phyloP scores from a whole-genome alignment of 805 yeast species.

The Metschnikowia borealis region DNA sequence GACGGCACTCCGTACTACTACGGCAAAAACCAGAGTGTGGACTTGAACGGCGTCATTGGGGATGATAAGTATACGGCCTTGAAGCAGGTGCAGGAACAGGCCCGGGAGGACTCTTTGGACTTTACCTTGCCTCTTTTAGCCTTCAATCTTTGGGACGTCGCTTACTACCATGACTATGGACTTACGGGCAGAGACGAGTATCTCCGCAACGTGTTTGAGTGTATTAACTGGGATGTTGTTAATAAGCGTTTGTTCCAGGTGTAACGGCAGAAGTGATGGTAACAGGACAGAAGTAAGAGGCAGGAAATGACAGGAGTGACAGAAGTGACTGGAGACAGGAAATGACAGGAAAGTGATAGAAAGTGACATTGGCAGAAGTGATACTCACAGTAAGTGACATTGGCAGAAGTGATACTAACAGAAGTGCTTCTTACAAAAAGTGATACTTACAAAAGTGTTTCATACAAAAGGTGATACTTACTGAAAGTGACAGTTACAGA shows the following conservation, averaged over 20 bases:
- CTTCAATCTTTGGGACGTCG: slow-evolving; percentile 83
- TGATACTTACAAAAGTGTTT: too few species aligned
- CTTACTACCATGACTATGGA: slow-evolving; percentile 85
- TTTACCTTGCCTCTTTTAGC: slow-evolving; percentile 71
- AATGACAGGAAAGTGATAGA: too few species aligned
- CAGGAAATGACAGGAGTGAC: too few species aligned
- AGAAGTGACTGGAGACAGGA: too few species aligned
- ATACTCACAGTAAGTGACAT: too few species aligned
- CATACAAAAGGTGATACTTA: too few species aligned
- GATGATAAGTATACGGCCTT: slow-evolving; percentile 50
- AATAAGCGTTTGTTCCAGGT: slow-evolving; percentile 47
- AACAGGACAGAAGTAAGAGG: too few species aligned
- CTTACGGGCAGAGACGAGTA: slow-evolving; percentile 67
- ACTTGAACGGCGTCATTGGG: slow-evolving; percentile 69
- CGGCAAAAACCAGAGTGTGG: slow-evolving; percentile 66
- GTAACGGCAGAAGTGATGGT: slow-evolving; percentile 6
- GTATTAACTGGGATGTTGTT: slow-evolving; percentile 80
- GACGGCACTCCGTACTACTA: slow-evolving; percentile 76
- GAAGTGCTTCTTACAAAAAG: too few species aligned
- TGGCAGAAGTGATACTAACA: too few species aligned
- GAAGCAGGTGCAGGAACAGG: slow-evolving; percentile 31
- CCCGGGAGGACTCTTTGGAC: slow-evolving; percentile 48
- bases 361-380: too few species aligned
- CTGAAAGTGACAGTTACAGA: too few species aligned
- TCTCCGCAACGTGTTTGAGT: slow-evolving; percentile 68